Evolutionary conservation across 768 basidiomycete species (phyloP), one percentile per base, ranked within the genome.

Genomic region (Xerocomellus dryophilus): DNA sequence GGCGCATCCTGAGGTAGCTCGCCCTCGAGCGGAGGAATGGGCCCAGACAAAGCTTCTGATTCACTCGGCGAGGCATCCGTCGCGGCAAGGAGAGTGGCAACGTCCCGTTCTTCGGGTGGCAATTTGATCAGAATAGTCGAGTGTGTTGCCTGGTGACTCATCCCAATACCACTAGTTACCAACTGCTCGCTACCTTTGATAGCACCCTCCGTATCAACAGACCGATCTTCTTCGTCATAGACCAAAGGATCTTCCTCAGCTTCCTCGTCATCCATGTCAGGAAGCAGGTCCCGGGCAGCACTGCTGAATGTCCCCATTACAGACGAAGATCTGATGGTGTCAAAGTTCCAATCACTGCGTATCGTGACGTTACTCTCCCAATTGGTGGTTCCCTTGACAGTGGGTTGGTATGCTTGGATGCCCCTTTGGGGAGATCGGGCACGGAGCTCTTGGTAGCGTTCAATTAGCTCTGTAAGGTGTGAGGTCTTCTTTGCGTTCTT

Each of bases 261-360:
- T 51, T 83, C 81, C 51, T 84, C 84, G 36, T 76, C 72, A 14
- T 80, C 80, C 71, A 84, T 82, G 47, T 79, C 81, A 27, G 81
- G 80, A 71, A 81, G 76, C 21, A 89, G 71, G 62, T 90, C 88
- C 61, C 80, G 83, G 8, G 84, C 78, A 75, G 87, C 85, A 52
- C 81, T 85, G 46, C 84, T 81, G 66, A 86, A 84, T 3, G 89
- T 85, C 39, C 88, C 89, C 83, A 91, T 88, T 4, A 85, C 83
- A 27, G 84, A 78, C 9, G 81, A 75, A 5, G 87, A 79, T 54
- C 78, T 85, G 61, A 93, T 75, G 2, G 92, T 95, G 62, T 94
- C 94, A 67, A 98, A 98, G 68, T 90, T 92, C 97, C 96, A 98
- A 58, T 93, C 93, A 65, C 90, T 94, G 65, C 83, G 82, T 72